Evolutionary conservation across 2,329 filamentous ascomycete genomes (phyloP).

Genomic region (Sporothrix variecibatus): DNA sequence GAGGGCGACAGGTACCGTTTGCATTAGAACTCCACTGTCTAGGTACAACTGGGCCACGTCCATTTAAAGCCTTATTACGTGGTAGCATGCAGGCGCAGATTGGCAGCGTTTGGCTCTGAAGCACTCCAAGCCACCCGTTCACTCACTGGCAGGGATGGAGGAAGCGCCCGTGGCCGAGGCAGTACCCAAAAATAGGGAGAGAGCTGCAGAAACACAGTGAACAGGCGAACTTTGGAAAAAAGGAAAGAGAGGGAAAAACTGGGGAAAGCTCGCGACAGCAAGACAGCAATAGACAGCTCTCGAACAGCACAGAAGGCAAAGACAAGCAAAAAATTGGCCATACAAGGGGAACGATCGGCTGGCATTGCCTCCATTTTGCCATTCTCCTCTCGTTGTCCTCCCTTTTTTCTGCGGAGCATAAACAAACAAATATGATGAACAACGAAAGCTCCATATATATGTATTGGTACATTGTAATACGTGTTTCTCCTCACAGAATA

Average conservation of each 20-base stretch:
- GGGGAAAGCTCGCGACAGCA: slow-evolving; percentile 18
- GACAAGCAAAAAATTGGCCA: background rate
- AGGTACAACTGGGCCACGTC: background rate
- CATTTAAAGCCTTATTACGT: background rate
- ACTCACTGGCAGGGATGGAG: background rate
- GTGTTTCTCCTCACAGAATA: background rate
- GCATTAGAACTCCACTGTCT: background rate
- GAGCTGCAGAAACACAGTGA: background rate
- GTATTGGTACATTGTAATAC: slow-evolving; percentile 12
- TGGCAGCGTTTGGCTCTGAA: slow-evolving; percentile 8
- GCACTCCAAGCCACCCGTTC: slow-evolving; percentile 23
- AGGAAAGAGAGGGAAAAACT: background rate
- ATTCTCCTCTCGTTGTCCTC: background rate
- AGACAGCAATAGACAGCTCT: background rate
- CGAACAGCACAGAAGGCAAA: background rate
- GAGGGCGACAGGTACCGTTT: slow-evolving; percentile 8
- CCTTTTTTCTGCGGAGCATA: slow-evolving; percentile 3
- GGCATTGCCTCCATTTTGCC: background rate
- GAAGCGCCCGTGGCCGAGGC: slow-evolving; percentile 20
- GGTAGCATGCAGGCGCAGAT: background rate
- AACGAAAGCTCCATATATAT: background rate
- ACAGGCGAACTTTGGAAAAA: background rate
- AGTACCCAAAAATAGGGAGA: slow-evolving; percentile 18
- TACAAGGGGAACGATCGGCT: background rate
- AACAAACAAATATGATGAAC: background rate